Base-by-base conservation (phyloP, 345 rosid species). In the Syzygium aqueum region DNA sequence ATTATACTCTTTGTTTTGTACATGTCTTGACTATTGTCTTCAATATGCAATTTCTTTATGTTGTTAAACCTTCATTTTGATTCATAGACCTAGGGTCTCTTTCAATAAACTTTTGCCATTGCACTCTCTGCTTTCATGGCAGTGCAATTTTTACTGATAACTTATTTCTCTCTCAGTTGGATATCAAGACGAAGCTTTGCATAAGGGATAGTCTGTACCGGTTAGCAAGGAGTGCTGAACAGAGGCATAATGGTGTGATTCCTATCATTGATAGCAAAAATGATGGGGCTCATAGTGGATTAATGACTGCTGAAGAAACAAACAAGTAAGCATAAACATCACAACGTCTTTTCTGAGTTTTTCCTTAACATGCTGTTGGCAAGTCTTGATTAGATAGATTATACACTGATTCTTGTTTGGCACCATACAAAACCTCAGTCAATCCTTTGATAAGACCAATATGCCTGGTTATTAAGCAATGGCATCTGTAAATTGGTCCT, bases 161-260 rank as follows among this genome's bases (percentile, higher is more conserved):
- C 51, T 12, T 15, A 22, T 56, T 40, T 59, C 30, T 85, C 85
- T 80, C 56, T 61, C 95, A 97, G 99, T 91, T 97, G 98, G 99
- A 97, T 91, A 90, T 94, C 87, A 91, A 95, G 93, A 95, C 98
- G 88, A 97, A 96, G 90, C 93, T 97, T 84, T 95, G 98, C 93
- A 96, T 96, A 92, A 92, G 99, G 90, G 99, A 96, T 88, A 96
- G 98, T 90, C 92, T 97, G 86, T 97, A 94, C 90, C 98, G 99
- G 86, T 92, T 97, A 91, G 99, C 98, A 86, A 91, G 92, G 92
- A 97, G 99, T 86, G 98, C 99, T 80, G 97, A 94, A 87, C 98
- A 94, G 90, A 93, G 99, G 85, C 96, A 97, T 86, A 90, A 89
- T 57, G 91, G 91, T 87, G 85, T 67, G 83, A 90, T 87, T 87